Evolutionary conservation across 2,329 filamentous ascomycete species (phyloP), one percentile per base, ranked within the genome.

Genomic region (Nemania sp.): DNA sequence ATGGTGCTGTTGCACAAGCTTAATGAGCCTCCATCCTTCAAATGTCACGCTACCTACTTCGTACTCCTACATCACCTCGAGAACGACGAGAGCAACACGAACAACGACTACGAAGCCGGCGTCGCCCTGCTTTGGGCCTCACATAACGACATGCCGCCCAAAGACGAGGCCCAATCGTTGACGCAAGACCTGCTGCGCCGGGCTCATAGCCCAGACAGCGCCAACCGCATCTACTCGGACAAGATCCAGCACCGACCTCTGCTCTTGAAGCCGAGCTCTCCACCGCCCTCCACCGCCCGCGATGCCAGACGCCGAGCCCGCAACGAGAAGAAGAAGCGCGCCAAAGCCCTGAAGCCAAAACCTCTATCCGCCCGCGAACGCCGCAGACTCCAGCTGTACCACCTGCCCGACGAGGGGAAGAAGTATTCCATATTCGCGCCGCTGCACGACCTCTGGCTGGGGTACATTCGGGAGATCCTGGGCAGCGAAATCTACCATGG

Each of bases 241-340:
- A 91, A 91, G 72, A 84, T 96, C 69, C 84, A 90, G 64, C 86
- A 90, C 68, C 90, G 91, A 41, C 86, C 90, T 0, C 84, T 97
- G 52, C 84, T 88, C 65, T 83, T 97, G 3, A 85, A 88, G 36
- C 86, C 90, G 6, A 88, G 86, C 19, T 90, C 89, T 0, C 89
- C 90, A 1, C 77, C 79, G 0, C 70, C 83, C 65, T 62, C 80
- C 45, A 81, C 84, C 64, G 80, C 81, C 17, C 84, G 86, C 57
- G 75, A 80, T n/a, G 74, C 75, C 33, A 42, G 64, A 15, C 80
- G 70, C 7, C 67, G 66, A 28, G 62, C 64, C 20, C 67, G 80
- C 19, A 73, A 56, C 54, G 78, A 74, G 23, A 77, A 76, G 28
- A 54, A 62, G 50, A 73, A 75, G 46, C 72, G 70, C 36, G 76